Evolutionary conservation across 805 yeast genomes (phyloP).

Genomic region (Spencermartinsiella europaea): DNA sequence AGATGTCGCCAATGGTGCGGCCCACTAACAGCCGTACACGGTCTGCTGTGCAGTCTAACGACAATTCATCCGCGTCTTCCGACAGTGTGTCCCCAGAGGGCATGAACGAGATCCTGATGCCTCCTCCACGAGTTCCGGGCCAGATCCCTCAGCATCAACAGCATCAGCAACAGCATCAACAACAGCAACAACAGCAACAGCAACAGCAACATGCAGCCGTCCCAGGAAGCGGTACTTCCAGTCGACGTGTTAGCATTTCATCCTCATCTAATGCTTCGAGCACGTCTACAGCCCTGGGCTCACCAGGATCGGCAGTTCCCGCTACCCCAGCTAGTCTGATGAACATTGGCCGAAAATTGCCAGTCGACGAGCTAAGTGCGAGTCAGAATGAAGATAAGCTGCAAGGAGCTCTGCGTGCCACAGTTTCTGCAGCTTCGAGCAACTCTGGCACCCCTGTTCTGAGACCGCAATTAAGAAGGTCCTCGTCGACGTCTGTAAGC

Average conservation of each 20-base stretch:
- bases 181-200: too few species aligned
- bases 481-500: constrained; percentile 8
- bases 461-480: constrained; percentile 3
- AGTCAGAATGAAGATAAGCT: constrained; percentile 16
- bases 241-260: constrained; percentile 4
- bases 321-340: constrained; percentile 32
- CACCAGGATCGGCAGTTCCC: constrained; percentile 19
- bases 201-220: too few species aligned
- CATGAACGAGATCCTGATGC: constrained; percentile 16
- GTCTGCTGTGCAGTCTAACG: not conserved
- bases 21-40: constrained; percentile 4
- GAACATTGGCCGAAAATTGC: constrained; percentile 20
- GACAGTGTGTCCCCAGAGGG: constrained; percentile 18
- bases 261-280: constrained; percentile 3
- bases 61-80: constrained; percentile 4
- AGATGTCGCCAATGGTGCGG: constrained; percentile 19
- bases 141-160: not conserved
- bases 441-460: not conserved
- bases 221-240: not conserved
- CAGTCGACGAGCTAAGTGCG: not conserved
- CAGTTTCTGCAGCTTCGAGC: constrained; percentile 13
- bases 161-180: not conserved
- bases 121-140: constrained; percentile 14
- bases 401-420: constrained; percentile 20
- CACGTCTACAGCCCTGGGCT: constrained; percentile 5